A percentile compares a stretch with the other conserved stretches of the same genome.
phyloP scores from a whole-genome alignment of 805 yeast genomes.

The Teunomyces aglyptinius region DNA sequence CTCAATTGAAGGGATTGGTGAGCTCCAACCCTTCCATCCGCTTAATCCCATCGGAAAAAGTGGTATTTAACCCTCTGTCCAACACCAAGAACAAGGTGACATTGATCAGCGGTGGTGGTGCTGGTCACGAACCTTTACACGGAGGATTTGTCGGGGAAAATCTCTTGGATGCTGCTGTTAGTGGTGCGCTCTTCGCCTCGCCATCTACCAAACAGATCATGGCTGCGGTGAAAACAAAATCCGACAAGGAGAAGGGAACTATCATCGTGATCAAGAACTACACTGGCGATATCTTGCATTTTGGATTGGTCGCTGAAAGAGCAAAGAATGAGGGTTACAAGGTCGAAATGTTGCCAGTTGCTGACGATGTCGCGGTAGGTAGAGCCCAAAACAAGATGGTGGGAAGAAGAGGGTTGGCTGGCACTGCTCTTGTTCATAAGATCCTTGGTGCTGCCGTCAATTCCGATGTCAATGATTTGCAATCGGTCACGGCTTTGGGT shows the following conservation, averaged over 20 bases:
- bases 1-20: slow-evolving; percentile 52
- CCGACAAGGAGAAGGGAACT: slow-evolving; percentile 57
- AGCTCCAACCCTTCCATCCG: slow-evolving; percentile 54
- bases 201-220: slow-evolving; percentile 89
- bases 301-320: slow-evolving; percentile 87
- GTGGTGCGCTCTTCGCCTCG: slow-evolving; percentile 91
- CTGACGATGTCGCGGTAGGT: slow-evolving; percentile 96
- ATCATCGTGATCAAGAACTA: slow-evolving; percentile 84
- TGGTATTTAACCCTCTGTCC: slow-evolving; percentile 46
- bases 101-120: slow-evolving; percentile 87
- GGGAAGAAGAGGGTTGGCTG: slow-evolving; percentile 93
- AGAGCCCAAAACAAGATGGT: slow-evolving; percentile 84
- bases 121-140: slow-evolving; percentile 95
- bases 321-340: slow-evolving; percentile 75
- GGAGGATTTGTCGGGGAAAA: slow-evolving; percentile 90
- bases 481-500: slow-evolving; percentile 58
- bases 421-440: slow-evolving; percentile 85
- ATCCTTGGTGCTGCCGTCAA: slow-evolving; percentile 71
- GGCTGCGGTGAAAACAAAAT: slow-evolving; percentile 63
- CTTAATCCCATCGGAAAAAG: slow-evolving; percentile 56
- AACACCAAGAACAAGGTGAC: slow-evolving; percentile 55
- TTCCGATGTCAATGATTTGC: slow-evolving; percentile 40
- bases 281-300: slow-evolving; percentile 92
- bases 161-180: slow-evolving; percentile 79
- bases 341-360: slow-evolving; percentile 72